These are phyloP conservation scores for Rhodosporidiobolus odoratus DNA, from an alignment of 768 basidiomycete genomes.

Conservation along the genomic window DNA sequence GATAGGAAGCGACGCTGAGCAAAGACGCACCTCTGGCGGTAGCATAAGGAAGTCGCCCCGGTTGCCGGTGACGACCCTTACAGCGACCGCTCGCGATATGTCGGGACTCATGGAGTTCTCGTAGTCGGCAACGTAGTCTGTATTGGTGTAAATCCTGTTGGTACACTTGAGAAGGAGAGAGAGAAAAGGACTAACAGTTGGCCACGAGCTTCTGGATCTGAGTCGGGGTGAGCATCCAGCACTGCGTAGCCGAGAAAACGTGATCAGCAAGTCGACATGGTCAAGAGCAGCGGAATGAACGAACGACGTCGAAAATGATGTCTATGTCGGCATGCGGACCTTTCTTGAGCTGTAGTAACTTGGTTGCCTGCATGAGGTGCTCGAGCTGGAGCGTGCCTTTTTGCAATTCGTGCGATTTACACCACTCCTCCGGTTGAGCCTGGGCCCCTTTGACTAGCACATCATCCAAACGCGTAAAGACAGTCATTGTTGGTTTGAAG, in stretches of 20 bases:
- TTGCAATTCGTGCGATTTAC: slow-evolving; percentile 99
- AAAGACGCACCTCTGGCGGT: slow-evolving; percentile 61
- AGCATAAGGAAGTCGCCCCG: slow-evolving; percentile 94
- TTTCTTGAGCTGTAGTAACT: slow-evolving; percentile 95
- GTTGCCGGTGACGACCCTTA: slow-evolving; percentile 90
- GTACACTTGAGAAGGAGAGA: too few relatives aligned
- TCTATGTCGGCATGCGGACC: slow-evolving; percentile 91
- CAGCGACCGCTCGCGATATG: slow-evolving; percentile 91
- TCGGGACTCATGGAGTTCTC: slow-evolving; percentile 98
- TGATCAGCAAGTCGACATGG: too few relatives aligned
- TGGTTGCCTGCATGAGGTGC: slow-evolving; percentile 99
- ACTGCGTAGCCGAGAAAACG: too few relatives aligned
- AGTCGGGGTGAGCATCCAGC: slow-evolving; percentile 99
- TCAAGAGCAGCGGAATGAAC: neutral
- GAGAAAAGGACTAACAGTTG: slow-evolving; percentile 25
- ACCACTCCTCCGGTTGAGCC: slow-evolving; percentile 93
- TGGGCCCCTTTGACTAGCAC: too few relatives aligned
- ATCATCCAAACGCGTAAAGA: too few relatives aligned
- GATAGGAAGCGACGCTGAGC: neutral
- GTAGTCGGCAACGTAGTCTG: slow-evolving; percentile 91
- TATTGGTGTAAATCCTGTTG: too few relatives aligned
- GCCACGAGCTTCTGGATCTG: slow-evolving; percentile 99
- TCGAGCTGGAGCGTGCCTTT: slow-evolving; percentile 96
- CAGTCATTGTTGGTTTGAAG: too few relatives aligned
- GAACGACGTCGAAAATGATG: slow-evolving; percentile 74